phyloP scores from a whole-genome alignment of 768 basidiomycete species.

The Phaeolepiota aurea region DNA sequence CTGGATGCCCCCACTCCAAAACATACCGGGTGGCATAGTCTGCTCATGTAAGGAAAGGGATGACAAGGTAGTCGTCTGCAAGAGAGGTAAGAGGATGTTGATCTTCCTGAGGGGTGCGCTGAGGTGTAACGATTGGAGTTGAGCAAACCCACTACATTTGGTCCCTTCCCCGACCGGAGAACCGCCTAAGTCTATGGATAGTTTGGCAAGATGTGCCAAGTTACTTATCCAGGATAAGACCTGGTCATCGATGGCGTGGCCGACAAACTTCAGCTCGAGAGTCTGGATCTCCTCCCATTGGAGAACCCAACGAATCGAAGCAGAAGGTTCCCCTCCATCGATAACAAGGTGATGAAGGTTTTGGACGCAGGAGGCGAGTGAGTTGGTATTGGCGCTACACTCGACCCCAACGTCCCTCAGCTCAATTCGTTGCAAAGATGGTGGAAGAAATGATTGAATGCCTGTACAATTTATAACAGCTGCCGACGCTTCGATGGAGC shows the following conservation, averaged over 20 bases:
- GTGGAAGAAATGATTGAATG: background rate
- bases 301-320: background rate
- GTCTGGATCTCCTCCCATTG: background rate
- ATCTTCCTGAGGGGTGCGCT: background rate
- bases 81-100: background rate
- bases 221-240: background rate
- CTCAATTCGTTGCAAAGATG: background rate
- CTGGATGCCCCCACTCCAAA: background rate
- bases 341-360: background rate
- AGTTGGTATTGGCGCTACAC: background rate
- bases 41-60: background rate
- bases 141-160: background rate
- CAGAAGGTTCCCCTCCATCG: background rate
- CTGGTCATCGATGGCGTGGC: background rate
- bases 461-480: background rate
- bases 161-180: background rate
- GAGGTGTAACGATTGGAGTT: background rate
- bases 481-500: background rate
- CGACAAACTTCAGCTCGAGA: background rate
- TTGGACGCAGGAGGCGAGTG: background rate
- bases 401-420: background rate
- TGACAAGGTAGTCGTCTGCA: background rate
- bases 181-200: background rate
- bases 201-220: background rate
- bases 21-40: background rate